Evolutionary conservation across 352 stramenopile species (phyloP), one percentile per base, ranked within the genome.

Genomic region (Saprolegnia parasitica): DNA sequence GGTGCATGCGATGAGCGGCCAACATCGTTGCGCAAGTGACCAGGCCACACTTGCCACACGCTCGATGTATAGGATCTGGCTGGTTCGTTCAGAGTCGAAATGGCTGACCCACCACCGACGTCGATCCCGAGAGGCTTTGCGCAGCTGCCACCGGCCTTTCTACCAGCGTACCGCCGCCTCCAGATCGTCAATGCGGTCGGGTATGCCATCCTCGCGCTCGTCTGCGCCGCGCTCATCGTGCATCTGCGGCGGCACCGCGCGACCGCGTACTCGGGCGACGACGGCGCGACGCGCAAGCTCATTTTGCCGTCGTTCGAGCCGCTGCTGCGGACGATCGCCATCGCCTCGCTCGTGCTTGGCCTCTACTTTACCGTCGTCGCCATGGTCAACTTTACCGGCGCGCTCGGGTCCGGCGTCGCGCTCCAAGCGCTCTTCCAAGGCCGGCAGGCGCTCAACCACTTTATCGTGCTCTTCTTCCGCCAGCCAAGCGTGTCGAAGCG

Each of bases 231-330:
- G 24, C 72, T 91, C 13, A 73, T 88, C 26, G 23, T 35, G 9
- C 89, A 90, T 65, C 67, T 91, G 57, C 75, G 83, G 2, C 74
- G 75, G 62, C 88, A 90, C 57, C 81, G 84, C 16, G 67, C 78
- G 29, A 74, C 83, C 5, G 84, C 82, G 11, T 68, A 85, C 26
- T 74, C 70, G 32, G 80, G 84, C 11, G 74, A 91, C 56, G 62
- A 72, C 0, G 72, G 67, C 0, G 82, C 82, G 16, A 74, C 79
- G 3, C 75, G 83, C 37, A 90, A 90, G 71, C 65, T 89, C 45
- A 76, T 90, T 45, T 52, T 90, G 24, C 83, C 83, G 13, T 79
- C 80, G 13, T 91, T 89, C 63, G 83, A 88, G 72, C 81, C 83
- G 0, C 67, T 91, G 29, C 70, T 91, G 6, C 84, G 78, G 78